Conservation (phyloP, 139 green algal species). For the Auxenochlorella pyrenoidosa region DNA sequence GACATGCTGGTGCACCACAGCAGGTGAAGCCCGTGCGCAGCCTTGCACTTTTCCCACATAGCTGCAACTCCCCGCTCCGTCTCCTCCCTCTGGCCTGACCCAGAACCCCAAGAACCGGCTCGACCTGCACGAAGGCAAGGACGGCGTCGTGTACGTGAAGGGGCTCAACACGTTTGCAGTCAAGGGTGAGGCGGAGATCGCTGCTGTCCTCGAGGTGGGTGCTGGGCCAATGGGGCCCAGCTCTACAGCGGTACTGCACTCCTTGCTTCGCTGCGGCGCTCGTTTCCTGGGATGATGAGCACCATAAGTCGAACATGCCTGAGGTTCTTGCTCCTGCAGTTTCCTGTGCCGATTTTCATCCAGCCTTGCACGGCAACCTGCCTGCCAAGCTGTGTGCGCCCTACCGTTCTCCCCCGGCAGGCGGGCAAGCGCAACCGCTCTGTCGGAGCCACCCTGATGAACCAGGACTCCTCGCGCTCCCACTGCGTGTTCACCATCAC, state of each 20-base stretch:
- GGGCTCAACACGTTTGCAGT: constrained; percentile 86
- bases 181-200: constrained; percentile 80
- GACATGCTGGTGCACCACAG: too few relatives aligned
- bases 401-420: constrained; percentile 50
- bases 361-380: too few relatives aligned
- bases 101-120: constrained; percentile 73
- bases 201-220: constrained; percentile 77
- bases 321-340: too few relatives aligned
- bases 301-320: too few relatives aligned
- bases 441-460: constrained; percentile 91
- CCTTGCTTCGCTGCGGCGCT: neutral
- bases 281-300: too few relatives aligned
- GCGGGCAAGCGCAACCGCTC: constrained; percentile 78
- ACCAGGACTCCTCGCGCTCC: constrained; percentile 82
- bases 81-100: neutral
- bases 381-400: too few relatives aligned
- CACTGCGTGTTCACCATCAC: constrained; percentile 98
- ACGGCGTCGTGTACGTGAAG: constrained; percentile 78
- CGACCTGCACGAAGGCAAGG: constrained; percentile 78
- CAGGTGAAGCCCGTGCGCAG: too few relatives aligned
- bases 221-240: neutral
- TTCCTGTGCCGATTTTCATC: too few relatives aligned
- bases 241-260: neutral
- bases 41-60: too few relatives aligned
- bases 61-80: neutral